phyloP scores from a whole-genome alignment of 2,329 filamentous ascomycete genomes.

The Aspergillus fructus region DNA sequence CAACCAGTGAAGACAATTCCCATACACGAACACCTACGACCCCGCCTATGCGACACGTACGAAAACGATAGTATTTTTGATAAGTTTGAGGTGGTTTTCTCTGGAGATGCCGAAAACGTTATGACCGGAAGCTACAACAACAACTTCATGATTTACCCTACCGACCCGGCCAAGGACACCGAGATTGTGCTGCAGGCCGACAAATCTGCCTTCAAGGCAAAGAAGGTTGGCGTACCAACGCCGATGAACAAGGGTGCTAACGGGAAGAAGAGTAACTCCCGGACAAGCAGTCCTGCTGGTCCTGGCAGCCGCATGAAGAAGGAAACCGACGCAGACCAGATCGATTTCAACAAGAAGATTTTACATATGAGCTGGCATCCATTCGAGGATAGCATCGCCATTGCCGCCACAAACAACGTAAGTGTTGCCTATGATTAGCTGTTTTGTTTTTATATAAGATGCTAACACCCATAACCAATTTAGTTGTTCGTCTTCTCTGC shows the following conservation, averaged over 20 bases:
- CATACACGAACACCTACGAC: slow-evolving; percentile 94
- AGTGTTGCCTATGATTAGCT: slow-evolving; percentile 46
- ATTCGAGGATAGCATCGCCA: slow-evolving; percentile 98
- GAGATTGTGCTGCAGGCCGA: slow-evolving; percentile 97
- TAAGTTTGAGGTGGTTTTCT: slow-evolving; percentile 99
- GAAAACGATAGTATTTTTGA: slow-evolving; percentile 99
- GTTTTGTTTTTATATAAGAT: neutral
- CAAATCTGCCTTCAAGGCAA: slow-evolving; percentile 99
- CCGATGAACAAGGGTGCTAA: slow-evolving; percentile 78
- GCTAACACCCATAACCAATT: slow-evolving; percentile 14
- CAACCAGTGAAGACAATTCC: slow-evolving; percentile 98
- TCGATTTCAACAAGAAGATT: slow-evolving; percentile 99
- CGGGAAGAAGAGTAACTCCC: slow-evolving; percentile 82
- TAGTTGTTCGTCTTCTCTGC: slow-evolving; percentile 78
- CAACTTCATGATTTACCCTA: slow-evolving; percentile 99
- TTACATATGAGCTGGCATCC: slow-evolving; percentile 99
- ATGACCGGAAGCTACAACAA: slow-evolving; percentile 99
- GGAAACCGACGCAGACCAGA: slow-evolving; percentile 98
- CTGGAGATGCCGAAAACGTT: slow-evolving; percentile 95
- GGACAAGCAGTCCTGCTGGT: slow-evolving; percentile 83
- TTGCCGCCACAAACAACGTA: slow-evolving; percentile 98
- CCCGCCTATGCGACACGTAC: slow-evolving; percentile 93
- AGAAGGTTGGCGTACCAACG: slow-evolving; percentile 97
- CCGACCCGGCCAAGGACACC: slow-evolving; percentile 91
- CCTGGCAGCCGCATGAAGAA: slow-evolving; percentile 95